These are phyloP conservation scores for Fusarium subtropicale DNA, from an alignment of 2,329 filamentous ascomycete genomes.

Conservation along the genomic window DNA sequence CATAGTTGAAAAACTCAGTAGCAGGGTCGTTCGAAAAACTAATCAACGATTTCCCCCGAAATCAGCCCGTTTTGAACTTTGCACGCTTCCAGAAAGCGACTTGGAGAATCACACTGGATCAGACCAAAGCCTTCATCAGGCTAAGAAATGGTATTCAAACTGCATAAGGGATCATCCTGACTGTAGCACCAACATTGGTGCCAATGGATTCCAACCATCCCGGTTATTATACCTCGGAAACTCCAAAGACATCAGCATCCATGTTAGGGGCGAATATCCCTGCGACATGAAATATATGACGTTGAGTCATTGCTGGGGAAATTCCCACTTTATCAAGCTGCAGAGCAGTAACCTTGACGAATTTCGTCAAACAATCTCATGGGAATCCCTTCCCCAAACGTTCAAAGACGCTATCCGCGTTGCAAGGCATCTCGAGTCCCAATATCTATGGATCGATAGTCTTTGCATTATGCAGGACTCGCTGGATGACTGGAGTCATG, in stretches of 20 bases:
- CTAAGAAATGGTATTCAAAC: not conserved
- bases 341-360: not conserved
- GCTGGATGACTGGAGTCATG: not conserved
- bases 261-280: not conserved
- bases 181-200: not conserved
- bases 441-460: not conserved
- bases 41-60: not conserved
- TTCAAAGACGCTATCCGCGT: not conserved
- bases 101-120: not conserved
- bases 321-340: not conserved
- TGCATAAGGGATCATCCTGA: not conserved
- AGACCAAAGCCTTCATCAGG: not conserved
- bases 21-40: not conserved
- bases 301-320: not conserved
- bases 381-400: not conserved
- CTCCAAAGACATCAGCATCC: not conserved
- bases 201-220: not conserved
- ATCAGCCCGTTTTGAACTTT: accelerated
- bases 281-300: not conserved
- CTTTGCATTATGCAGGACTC: not conserved
- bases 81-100: not conserved
- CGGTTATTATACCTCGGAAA: not conserved
- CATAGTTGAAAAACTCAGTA: not conserved
- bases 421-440: not conserved
- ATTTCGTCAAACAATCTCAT: not conserved